Base-by-base conservation (phyloP, 768 basidiomycete species). In the Boletus tylopilopsis region DNA sequence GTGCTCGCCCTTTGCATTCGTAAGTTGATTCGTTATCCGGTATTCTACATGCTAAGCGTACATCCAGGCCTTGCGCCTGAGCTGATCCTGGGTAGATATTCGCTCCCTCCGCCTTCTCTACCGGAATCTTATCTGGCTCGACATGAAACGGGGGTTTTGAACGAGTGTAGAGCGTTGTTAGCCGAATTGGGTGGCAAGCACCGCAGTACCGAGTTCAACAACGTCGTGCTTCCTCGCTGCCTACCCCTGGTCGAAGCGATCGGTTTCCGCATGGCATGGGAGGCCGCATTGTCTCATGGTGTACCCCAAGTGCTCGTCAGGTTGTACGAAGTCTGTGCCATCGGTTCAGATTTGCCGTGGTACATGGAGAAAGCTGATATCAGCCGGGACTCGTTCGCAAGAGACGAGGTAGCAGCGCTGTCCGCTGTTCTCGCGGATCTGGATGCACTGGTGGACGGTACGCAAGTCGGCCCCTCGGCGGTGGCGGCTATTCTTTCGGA, bases 251-350 rank as follows among this genome's bases (percentile, higher is more conserved):
- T 42, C 10, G 41, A 42, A 32, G 42, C 42, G 19, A 42, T 42
- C 3, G 42, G 42, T 18, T 42, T 42, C 29, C 42, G 42, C 19
- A 25, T 42, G 42, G 42, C 42, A 42, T 42, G 42, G 42, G 42
- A 42, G 13, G 42, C 42, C 10, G 42, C 42, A 5, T 16, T 21
- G 24, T 42, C 42, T 5, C 19, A 32, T 22, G 30, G 42, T 8
- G 30, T 42, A 36, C 42, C 42, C 15, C 19, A 10, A 22, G 42
- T 22, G 19, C 42, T 42, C 19, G 7, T 30, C 21, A 32, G 42
- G 10, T 16, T 42, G 6, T 42, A 42, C 29, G 42, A 42, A 30
- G 21, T 42, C 27, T 30, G 42, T 22, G 29, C 42, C 42, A 32
- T 42, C 13, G 42, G 42, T 12, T 42, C 42, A 32, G 42, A 42